phyloP scores from a whole-genome alignment of 2,329 filamentous ascomycete species.

The Epichloe gansuensis region DNA sequence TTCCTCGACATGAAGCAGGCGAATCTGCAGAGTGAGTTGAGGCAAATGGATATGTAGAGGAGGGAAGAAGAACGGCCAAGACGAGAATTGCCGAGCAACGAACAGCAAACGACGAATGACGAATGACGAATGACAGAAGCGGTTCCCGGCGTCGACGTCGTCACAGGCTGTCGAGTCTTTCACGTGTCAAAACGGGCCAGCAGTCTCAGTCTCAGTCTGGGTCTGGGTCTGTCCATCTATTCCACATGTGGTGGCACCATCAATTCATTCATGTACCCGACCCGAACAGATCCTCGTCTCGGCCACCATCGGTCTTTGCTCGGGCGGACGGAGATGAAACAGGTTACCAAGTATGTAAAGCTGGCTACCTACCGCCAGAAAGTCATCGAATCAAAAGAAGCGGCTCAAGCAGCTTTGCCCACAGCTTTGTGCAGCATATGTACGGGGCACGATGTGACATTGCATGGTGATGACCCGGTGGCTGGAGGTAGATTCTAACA shows the following conservation, averaged over 20 bases:
- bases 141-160: constrained; percentile 4
- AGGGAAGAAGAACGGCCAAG: background rate
- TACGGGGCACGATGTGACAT: too few relatives aligned
- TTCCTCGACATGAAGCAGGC: background rate
- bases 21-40: background rate
- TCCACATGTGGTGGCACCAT: too few relatives aligned
- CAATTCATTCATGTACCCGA: too few relatives aligned
- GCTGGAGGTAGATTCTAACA: background rate
- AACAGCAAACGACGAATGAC: too few relatives aligned
- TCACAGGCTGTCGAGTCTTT: constrained; percentile 13
- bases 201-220: background rate
- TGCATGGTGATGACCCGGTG: background rate
- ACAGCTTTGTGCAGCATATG: background rate
- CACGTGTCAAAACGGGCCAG: constrained; percentile 18
- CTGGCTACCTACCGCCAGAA: too few relatives aligned
- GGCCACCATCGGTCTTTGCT: constrained; percentile 22
- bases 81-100: constrained; percentile 1
- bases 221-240: constrained; percentile 2
- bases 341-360: too few relatives aligned
- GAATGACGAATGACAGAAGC: background rate
- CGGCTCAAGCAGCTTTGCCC: too few relatives aligned
- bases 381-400: background rate
- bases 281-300: constrained; percentile 7
- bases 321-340: constrained; percentile 19
- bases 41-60: background rate